These are phyloP conservation scores for Coleophoma cylindrospora DNA, from an alignment of 2,329 filamentous ascomycete genomes.

Conservation along the genomic window DNA sequence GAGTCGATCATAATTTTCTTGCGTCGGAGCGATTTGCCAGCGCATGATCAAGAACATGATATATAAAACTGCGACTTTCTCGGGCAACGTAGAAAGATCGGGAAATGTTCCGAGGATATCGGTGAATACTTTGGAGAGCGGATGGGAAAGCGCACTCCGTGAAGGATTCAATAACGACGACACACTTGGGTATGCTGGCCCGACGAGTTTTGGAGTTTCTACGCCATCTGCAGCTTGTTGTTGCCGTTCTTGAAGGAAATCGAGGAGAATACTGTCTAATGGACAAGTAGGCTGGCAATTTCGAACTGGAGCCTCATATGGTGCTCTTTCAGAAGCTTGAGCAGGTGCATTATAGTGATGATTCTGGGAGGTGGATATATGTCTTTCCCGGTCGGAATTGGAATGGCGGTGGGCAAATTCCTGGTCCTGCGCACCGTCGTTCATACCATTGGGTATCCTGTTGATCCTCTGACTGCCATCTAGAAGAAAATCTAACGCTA, in stretches of 20 bases:
- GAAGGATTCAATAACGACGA: conserved; percentile 72
- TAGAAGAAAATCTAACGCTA: conserved; percentile 71
- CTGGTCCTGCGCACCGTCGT: conserved; percentile 28
- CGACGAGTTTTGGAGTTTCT: conserved; percentile 60
- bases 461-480: conserved; percentile 51
- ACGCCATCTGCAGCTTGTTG: conserved; percentile 63
- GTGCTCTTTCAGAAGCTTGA: conserved; percentile 21
- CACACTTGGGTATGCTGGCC: conserved; percentile 75
- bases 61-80: conserved; percentile 77
- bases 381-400: conserved; percentile 12
- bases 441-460: conserved; percentile 44
- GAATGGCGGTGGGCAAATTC: conserved; percentile 34
- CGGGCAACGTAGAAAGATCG: conserved; percentile 70
- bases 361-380: conserved; percentile 9
- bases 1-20: conserved; percentile 73
- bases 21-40: conserved; percentile 77
- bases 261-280: conserved; percentile 72
- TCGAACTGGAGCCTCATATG: conserved; percentile 33
- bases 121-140: conserved; percentile 78
- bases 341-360: conserved; percentile 4
- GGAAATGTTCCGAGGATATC: conserved; percentile 84
- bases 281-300: conserved; percentile 69
- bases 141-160: conserved; percentile 59
- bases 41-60: conserved; percentile 83
- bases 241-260: conserved; percentile 68